A percentile compares a stretch with the other conserved stretches of the same genome.
These are phyloP conservation scores for Phytophthora podocarpi DNA, from an alignment of 352 stramenopile genomes.

Conservation along the genomic window DNA sequence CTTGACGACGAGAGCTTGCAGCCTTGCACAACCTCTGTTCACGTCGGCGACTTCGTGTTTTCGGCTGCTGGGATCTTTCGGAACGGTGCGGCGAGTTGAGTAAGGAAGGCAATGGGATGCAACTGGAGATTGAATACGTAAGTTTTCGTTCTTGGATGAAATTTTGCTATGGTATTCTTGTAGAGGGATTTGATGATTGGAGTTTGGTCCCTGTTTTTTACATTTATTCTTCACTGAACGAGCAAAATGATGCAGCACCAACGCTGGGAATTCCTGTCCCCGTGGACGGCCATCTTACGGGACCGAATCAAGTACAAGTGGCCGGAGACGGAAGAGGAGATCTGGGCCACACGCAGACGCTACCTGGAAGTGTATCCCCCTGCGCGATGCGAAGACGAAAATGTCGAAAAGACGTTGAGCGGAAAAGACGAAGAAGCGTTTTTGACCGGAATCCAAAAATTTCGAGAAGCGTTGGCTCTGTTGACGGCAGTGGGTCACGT, in stretches of 20 bases:
- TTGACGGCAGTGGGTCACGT: slow-evolving; percentile 26
- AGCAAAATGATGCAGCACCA: too few species aligned
- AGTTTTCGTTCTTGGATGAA: too few species aligned
- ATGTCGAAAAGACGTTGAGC: too few species aligned
- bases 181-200: too few species aligned
- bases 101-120: too few species aligned
- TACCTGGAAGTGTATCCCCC: slow-evolving; percentile 13
- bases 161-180: too few species aligned
- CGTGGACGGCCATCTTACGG: slow-evolving; percentile 2
- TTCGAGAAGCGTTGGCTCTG: slow-evolving; percentile 36
- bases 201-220: too few species aligned
- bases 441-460: too few species aligned
- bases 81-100: slow-evolving; percentile 1
- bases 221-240: too few species aligned
- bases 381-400: too few species aligned
- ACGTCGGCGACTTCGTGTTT: not conserved
- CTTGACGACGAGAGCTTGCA: not conserved
- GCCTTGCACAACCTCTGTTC: not conserved
- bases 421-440: too few species aligned
- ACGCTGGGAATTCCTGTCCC: slow-evolving; percentile 18
- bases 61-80: slow-evolving; percentile 17
- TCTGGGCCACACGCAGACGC: not conserved
- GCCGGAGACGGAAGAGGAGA: not conserved
- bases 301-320: not conserved
- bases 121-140: too few species aligned